Conservation (phyloP, 2,329 filamentous ascomycete genomes). For the Botrytis fragariae region DNA sequence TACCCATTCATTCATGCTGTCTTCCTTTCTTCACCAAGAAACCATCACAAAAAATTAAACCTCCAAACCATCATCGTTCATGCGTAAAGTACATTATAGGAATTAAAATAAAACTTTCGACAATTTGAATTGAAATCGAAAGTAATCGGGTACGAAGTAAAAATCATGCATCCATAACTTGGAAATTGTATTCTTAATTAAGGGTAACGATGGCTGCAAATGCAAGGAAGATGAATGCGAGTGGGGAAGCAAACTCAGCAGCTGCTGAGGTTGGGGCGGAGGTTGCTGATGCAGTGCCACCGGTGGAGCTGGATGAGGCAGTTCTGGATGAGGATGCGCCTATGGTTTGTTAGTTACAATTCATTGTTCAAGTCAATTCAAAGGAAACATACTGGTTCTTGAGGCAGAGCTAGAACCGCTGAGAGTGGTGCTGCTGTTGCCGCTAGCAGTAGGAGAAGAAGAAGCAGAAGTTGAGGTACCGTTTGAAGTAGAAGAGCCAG, state of each 20-base stretch:
- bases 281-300: conserved; percentile 16
- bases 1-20: background rate
- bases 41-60: conserved; percentile 2
- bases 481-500: background rate
- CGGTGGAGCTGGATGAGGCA: background rate
- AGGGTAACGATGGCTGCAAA: conserved; percentile 35
- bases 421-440: background rate
- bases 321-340: conserved; percentile 17
- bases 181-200: conserved; percentile 28
- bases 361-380: background rate
- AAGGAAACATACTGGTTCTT: conserved; percentile 8
- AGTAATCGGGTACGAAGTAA: conserved; percentile 10
- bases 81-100: conserved; percentile 17
- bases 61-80: conserved; percentile 18
- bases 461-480: background rate
- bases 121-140: background rate
- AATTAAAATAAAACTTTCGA: conserved; percentile 17
- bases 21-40: background rate
- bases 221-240: conserved; percentile 36
- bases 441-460: background rate
- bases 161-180: background rate
- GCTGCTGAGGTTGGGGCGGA: conserved; percentile 27
- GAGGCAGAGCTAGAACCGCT: background rate
- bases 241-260: conserved; percentile 30
- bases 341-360: background rate